These are phyloP conservation scores for Diaporthe vaccinii DNA, from an alignment of 2,329 filamentous ascomycete species.

Conservation along the genomic window DNA sequence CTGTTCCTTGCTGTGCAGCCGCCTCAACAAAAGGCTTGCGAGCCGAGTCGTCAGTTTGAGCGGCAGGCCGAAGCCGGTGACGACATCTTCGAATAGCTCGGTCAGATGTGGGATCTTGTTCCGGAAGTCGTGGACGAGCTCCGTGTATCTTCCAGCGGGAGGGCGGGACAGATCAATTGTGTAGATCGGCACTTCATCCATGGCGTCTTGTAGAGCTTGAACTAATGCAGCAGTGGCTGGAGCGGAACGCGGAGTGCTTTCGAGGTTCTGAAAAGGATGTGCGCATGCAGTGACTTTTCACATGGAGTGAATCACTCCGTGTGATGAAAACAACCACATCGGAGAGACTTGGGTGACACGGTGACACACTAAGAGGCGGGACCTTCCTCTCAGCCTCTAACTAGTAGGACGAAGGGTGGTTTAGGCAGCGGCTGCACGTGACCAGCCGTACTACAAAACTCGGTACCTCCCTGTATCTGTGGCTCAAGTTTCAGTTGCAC, in stretches of 20 bases:
- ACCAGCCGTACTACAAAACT: background rate
- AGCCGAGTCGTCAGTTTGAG: background rate
- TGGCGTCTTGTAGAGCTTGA: too few species aligned
- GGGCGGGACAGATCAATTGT: slow-evolving; percentile 7
- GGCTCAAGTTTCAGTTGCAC: background rate
- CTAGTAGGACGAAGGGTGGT: background rate
- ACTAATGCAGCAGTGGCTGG: background rate
- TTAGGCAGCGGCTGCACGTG: slow-evolving; percentile 19
- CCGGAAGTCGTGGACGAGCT: background rate
- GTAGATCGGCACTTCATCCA: background rate
- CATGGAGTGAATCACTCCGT: background rate
- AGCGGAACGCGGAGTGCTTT: too few species aligned
- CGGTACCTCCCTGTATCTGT: background rate
- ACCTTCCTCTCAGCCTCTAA: background rate
- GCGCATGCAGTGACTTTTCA: background rate
- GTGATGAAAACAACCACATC: background rate
- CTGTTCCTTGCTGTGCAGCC: slow-evolving; percentile 68
- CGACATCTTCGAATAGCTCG: background rate
- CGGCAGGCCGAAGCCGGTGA: background rate
- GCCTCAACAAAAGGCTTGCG: slow-evolving; percentile 55
- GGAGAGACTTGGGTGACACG: background rate
- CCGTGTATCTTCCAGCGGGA: background rate
- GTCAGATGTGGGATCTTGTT: slow-evolving; percentile 13
- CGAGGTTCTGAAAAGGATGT: background rate
- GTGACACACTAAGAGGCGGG: background rate